phyloP scores from a whole-genome alignment of 2,329 filamentous ascomycete species.

The Sporothrix inflata region DNA sequence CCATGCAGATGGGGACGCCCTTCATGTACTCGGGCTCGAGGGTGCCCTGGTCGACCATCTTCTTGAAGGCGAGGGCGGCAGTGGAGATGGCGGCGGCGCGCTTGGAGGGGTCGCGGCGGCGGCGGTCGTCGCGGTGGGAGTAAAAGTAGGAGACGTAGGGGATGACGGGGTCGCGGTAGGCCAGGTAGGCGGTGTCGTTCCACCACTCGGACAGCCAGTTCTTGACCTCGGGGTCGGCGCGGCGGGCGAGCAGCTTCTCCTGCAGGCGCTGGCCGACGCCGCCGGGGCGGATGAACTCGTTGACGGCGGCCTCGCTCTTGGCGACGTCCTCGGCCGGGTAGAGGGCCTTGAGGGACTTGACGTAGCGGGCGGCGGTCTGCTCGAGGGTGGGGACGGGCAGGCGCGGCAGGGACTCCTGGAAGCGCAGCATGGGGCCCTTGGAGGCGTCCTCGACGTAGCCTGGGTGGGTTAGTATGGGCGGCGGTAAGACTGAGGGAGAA shows the following conservation, averaged over 20 bases:
- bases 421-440: conserved; percentile 81
- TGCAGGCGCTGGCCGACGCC: conserved; percentile 82
- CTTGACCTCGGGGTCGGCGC: conserved; percentile 77
- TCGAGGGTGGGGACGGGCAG: conserved; percentile 81
- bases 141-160: conserved; percentile 99
- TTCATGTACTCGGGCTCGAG: conserved; percentile 99
- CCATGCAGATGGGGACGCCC: conserved; percentile 96
- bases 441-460: conserved; percentile 79
- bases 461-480: conserved; percentile 40
- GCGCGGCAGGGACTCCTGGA: conserved; percentile 80
- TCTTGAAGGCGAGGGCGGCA: conserved; percentile 89
- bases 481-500: background rate
- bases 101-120: conserved; percentile 84
- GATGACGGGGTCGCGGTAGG: conserved; percentile 91
- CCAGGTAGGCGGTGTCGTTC: conserved; percentile 92
- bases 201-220: conserved; percentile 99
- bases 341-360: conserved; percentile 77
- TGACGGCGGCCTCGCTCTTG: conserved; percentile 77
- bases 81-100: conserved; percentile 89
- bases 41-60: conserved; percentile 77
- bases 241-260: conserved; percentile 78
- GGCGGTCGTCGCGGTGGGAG: conserved; percentile 91
- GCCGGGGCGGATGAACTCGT: conserved; percentile 86
- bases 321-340: conserved; percentile 70
- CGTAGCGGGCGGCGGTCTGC: conserved; percentile 78